Base-by-base conservation (phyloP, 495 filamentous ascomycete genomes). In the Parathielavia hyrcaniae region DNA sequence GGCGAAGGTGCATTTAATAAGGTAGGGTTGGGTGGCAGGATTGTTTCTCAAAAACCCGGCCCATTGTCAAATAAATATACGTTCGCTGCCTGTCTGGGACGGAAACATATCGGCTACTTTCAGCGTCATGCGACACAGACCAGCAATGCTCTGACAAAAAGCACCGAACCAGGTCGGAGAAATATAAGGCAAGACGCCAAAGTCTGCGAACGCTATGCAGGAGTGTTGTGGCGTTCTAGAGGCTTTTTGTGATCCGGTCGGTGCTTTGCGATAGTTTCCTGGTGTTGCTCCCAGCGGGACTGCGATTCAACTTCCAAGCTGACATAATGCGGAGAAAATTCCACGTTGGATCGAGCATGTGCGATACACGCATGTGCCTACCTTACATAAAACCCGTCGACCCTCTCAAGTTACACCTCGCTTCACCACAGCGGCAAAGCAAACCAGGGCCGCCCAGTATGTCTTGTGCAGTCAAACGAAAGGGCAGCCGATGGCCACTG, bases 61-160 rank as follows among this genome's bases (percentile, higher is more conserved):
- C 14, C 32, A 32, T 16, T 13, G 49, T n/a, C 14, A 44, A 22
- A 36, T 46, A 46, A 35, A 35, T 54, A 54, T n/a, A 10, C 13
- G 35, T 17, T 19, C 9, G 22, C 17, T 32, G n/a, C 22, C 16
- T 30, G 36, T 10, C n/a, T n/a, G n/a, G n/a, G n/a, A 13, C 59
- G 53, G 59, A 61, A 34, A 56, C 59, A 55, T 60, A 16, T 60
- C 58, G 58, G 58, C 44, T 39, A 60, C 51, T 55, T 60, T 52
- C 35, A 20, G 11, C 20, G 13, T 19, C 13, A 30, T 3, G 32
- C 9, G 14, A 30, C 12, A 30, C 36, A 12, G 38, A 30, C 9
- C 6, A 2, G 17, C 17, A 14, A n/a, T 43, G 13, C 26, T 44
- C 38, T 30, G 41, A 23, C 14, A n/a, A 57, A 53, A 52, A 36